A percentile compares a stretch with the other conserved stretches of the same genome.
Evolutionary conservation across 1,284 basidiomycete species (phyloP).

Genomic region (Ceratorhiza oryzae-sativae): DNA sequence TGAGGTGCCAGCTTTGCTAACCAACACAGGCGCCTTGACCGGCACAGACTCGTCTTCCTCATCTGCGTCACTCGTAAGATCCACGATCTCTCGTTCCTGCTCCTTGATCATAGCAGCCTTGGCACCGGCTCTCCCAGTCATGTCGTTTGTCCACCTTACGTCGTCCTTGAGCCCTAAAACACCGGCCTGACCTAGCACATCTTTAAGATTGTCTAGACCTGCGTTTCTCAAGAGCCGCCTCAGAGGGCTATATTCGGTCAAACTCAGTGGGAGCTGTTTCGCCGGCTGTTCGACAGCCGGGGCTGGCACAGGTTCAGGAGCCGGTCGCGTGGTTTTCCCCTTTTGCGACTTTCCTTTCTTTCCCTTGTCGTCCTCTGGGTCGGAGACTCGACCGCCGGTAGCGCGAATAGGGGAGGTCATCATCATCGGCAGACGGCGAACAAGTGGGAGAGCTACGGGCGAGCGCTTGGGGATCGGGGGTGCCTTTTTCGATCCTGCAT

Average conservation of each 20-base stretch:
- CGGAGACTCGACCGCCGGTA: neutral
- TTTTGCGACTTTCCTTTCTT: neutral
- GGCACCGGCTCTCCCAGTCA: neutral
- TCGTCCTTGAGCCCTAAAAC: slow-evolving; percentile 16
- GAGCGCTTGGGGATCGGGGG: slow-evolving; percentile 20
- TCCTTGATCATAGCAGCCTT: slow-evolving; percentile 28
- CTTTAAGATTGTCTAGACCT: neutral
- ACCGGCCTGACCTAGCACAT: slow-evolving; percentile 14
- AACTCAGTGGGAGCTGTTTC: neutral
- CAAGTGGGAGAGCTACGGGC: slow-evolving; percentile 8
- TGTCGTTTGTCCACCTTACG: neutral
- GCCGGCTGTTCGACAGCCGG: neutral
- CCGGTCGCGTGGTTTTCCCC: neutral
- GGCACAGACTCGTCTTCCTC: slow-evolving; percentile 8
- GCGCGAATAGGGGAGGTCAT: slow-evolving; percentile 26
- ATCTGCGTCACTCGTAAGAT: slow-evolving; percentile 23
- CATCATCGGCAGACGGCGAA: slow-evolving; percentile 24
- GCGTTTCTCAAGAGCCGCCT: slow-evolving; percentile 15
- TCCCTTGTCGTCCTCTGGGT: neutral
- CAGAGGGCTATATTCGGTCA: slow-evolving; percentile 23
- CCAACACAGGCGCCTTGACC: neutral
- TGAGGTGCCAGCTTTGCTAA: neutral
- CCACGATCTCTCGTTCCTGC: slow-evolving; percentile 23
- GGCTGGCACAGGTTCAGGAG: neutral
- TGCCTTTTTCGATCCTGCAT: neutral